Evolutionary conservation across 1,139 yeast species (phyloP), one percentile per base, ranked within the genome.

Genomic region (Geotrichum phurueaensis): DNA sequence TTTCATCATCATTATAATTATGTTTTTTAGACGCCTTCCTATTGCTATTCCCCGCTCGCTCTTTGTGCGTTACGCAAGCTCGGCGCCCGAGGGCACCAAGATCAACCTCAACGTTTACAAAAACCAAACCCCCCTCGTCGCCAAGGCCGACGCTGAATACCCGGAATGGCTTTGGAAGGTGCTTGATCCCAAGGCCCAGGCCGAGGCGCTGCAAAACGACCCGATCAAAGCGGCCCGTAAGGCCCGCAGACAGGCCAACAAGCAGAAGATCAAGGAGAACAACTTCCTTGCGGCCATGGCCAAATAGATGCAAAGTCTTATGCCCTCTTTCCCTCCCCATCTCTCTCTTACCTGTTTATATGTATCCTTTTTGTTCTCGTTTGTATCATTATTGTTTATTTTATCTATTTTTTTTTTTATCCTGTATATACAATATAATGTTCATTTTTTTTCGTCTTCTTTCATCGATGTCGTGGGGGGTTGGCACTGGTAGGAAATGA

Each of bases 151-250:
- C 71, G 78, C 79, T 50, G 96, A 92, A 69, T 94, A 94, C 71
- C 99, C 99, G 2, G 89, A 81, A 56, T 94, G 98, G 98, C 81
- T 94, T 62, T 94, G 99, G 99, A 83, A 81, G n/a, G 79, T 89
- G 64, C 81, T 91, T 54, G 96, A 91, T 71, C 78, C 82, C 62
- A 79, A 79, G 50, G 79, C 80, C 45, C 84, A 81, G 69, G 77
- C 81, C 61, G 80, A 78, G 27, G 77, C 82, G 65, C 78, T 87
- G 54, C 82, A 79, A 52, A 76, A 76, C 2, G 87, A 89, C 68
- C 84, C 87, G 56, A 81, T 87, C 71, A 83, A 79, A 68, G 79
- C 84, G 77, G 87, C 94, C 64, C 84, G 84, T 71, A 87, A 82
- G 71, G 82, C 83, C 69, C 79, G 90, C 68, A 82, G 91, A 69